Evolutionary conservation across 139 green algal genomes (phyloP).

Genomic region (Pseudopediastrum boryanum): DNA sequence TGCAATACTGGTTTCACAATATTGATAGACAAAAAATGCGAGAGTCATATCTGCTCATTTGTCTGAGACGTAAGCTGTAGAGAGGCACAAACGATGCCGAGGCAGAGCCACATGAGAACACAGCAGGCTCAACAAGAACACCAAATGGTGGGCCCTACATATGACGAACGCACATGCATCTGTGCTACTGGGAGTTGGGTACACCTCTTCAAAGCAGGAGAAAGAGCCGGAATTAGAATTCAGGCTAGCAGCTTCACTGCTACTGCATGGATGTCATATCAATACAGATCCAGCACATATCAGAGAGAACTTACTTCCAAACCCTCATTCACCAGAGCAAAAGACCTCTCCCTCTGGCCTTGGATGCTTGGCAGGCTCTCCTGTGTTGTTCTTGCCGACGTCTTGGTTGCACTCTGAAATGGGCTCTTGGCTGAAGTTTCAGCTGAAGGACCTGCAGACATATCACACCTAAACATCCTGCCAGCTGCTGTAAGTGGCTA

Average conservation of each 20-base stretch:
- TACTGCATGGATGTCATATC: neutral
- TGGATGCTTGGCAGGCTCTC: constrained; percentile 1
- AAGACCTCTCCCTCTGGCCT: constrained; percentile 43
- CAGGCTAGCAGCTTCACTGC: neutral
- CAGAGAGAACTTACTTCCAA: constrained; percentile 57
- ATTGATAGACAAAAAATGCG: neutral
- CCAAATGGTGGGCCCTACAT: neutral
- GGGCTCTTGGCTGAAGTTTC: constrained; percentile 22
- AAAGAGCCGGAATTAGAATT: neutral
- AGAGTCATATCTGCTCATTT: neutral
- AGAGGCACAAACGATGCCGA: too few relatives aligned
- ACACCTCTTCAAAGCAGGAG: neutral
- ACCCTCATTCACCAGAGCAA: constrained; percentile 65
- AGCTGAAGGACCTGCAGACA: constrained; percentile 5
- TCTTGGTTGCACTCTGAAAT: constrained; percentile 24
- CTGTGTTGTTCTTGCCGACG: constrained; percentile 15
- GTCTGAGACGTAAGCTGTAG: neutral
- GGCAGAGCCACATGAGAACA: too few relatives aligned
- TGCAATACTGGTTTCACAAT: neutral
- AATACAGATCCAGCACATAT: neutral
- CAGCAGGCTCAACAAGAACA: neutral
- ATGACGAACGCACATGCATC: neutral
- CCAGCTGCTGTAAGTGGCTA: neutral
- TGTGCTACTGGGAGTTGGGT: neutral
- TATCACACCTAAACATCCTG: neutral